Conservation (phyloP, 257 asterid genomes). For the Ophiorrhiza pumila region DNA sequence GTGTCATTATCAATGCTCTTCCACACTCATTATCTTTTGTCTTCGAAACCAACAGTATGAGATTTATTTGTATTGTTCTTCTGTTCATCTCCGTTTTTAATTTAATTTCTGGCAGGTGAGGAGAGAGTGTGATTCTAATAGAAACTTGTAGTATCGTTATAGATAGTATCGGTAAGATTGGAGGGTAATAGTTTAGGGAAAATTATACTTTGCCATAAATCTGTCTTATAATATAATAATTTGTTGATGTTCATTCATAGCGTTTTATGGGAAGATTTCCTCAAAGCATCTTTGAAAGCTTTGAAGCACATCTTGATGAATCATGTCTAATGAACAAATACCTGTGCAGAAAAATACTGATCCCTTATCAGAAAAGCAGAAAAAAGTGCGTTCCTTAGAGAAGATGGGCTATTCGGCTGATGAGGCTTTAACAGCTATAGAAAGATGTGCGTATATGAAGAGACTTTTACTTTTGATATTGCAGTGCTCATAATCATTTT, state of each 20-base stretch:
- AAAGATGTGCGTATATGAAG: slow-evolving; percentile 33
- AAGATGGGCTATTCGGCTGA: slow-evolving; percentile 45
- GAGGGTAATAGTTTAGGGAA: too few relatives aligned
- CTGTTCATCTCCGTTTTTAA: neutral
- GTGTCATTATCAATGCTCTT: neutral
- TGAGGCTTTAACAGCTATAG: slow-evolving; percentile 46
- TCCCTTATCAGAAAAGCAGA: slow-evolving; percentile 26
- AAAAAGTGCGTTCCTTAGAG: slow-evolving; percentile 21
- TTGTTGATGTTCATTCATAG: neutral
- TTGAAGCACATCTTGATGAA: neutral
- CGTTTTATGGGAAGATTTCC: neutral
- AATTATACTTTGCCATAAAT: neutral
- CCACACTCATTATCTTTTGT: neutral
- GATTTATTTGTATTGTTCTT: neutral
- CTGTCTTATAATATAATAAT: neutral
- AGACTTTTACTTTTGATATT: neutral
- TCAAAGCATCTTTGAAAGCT: neutral
- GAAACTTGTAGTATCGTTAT: neutral
- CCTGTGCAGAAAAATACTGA: slow-evolving; percentile 20
- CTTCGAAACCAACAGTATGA: neutral
- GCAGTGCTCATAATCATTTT: neutral
- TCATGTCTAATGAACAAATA: slow-evolving; percentile 8
- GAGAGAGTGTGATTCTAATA: neutral
- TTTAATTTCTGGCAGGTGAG: neutral
- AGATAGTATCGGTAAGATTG: neutral